Conservation (phyloP, 306 rosid species). For the Quercus wislizeni region DNA sequence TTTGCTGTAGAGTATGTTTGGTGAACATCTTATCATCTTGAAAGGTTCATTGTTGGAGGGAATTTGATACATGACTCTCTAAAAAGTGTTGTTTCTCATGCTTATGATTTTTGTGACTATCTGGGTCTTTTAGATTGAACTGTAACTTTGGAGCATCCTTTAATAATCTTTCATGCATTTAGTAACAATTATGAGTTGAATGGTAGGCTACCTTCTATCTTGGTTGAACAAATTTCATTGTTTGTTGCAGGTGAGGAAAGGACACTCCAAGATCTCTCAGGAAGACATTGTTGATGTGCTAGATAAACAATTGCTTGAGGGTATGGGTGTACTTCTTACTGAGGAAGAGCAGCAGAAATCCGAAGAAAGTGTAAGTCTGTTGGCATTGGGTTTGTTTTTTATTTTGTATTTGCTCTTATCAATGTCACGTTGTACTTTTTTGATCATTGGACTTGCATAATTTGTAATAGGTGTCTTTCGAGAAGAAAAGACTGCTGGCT, state of each 20-base stretch:
- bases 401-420: background rate
- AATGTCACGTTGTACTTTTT: conserved; percentile 7
- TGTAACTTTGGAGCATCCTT: background rate
- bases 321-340: conserved; percentile 98
- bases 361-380: conserved; percentile 72
- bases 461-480: conserved; percentile 55
- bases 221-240: conserved; percentile 11
- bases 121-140: background rate
- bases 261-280: conserved; percentile 69
- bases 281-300: conserved; percentile 79
- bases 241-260: conserved; percentile 81
- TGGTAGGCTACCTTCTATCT: conserved; percentile 6
- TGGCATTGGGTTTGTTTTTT: background rate
- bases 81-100: background rate
- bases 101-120: background rate
- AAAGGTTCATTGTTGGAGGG: background rate
- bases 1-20: background rate
- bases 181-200: background rate
- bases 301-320: conserved; percentile 97
- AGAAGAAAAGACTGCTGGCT: conserved; percentile 86
- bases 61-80: background rate
- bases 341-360: conserved; percentile 94
- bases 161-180: conserved; percentile 15
- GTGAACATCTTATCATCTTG: background rate
- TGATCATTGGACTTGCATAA: background rate